Conservation (phyloP, 2,329 filamentous ascomycete species). For the Epichloe scottii region DNA sequence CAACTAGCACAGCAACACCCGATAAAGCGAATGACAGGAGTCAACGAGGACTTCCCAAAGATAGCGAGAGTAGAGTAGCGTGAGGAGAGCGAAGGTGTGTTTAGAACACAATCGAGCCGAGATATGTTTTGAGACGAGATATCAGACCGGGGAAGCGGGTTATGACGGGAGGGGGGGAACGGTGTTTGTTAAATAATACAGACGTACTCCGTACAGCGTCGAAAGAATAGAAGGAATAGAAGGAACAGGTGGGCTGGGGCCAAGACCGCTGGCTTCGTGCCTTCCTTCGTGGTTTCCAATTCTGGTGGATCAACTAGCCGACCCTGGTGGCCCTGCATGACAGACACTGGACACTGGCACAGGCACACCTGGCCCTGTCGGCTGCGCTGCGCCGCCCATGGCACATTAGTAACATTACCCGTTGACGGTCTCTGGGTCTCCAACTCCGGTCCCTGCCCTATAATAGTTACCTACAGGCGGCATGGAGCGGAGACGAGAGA, state of each 20-base stretch:
- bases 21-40: constrained; percentile 65
- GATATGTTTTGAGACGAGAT: constrained; percentile 4
- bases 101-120: constrained; percentile 4
- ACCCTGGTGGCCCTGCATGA: too few relatives aligned
- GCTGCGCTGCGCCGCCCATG: too few relatives aligned
- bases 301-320: too few relatives aligned
- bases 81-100: constrained; percentile 37
- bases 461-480: too few relatives aligned
- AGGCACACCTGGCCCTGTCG: too few relatives aligned
- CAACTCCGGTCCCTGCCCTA: too few relatives aligned
- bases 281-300: too few relatives aligned
- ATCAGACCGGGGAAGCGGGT: constrained; percentile 3
- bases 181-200: constrained; percentile 10
- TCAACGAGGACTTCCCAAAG: constrained; percentile 59
- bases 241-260: neutral
- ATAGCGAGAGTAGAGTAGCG: constrained; percentile 24
- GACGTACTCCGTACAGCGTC: neutral
- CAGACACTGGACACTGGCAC: too few relatives aligned
- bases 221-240: neutral
- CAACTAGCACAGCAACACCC: constrained; percentile 14
- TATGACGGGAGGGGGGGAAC: neutral
- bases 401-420: too few relatives aligned
- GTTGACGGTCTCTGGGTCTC: too few relatives aligned
- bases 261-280: too few relatives aligned
- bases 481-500: too few relatives aligned